Conservation (phyloP, 495 filamentous ascomycete genomes). For the Hyaloscypha hepaticicola region DNA sequence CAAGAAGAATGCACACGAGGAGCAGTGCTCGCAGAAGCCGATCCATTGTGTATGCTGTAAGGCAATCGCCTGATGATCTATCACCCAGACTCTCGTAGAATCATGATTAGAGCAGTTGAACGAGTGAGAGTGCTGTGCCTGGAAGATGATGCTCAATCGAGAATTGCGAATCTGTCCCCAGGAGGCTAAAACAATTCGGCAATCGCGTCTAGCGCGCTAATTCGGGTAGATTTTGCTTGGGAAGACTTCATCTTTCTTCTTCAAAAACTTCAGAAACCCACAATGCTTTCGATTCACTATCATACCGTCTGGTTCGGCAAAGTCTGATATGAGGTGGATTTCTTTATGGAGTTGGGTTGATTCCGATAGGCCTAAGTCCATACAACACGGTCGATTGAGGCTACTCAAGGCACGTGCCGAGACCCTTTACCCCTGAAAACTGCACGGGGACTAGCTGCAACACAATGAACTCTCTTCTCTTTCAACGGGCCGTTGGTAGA, state of each 20-base stretch:
- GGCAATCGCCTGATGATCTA: constrained; percentile 18
- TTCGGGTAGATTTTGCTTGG: background rate
- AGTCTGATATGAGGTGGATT: background rate
- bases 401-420: background rate
- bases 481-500: background rate
- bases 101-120: constrained; percentile 14
- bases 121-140: background rate
- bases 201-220: constrained; percentile 13
- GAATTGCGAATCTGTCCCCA: constrained; percentile 1
- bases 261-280: background rate
- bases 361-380: background rate
- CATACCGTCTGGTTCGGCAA: background rate
- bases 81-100: constrained; percentile 15
- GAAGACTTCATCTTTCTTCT: background rate
- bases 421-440: background rate
- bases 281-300: background rate
- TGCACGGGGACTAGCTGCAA: background rate
- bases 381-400: background rate
- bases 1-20: constrained; percentile 37
- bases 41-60: constrained; percentile 10
- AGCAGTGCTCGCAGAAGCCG: constrained; percentile 11
- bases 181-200: background rate
- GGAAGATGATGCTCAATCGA: background rate
- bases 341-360: background rate
- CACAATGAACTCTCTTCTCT: background rate